A percentile compares a stretch with the other conserved stretches of the same genome.
phyloP scores from a whole-genome alignment of 768 basidiomycete genomes.

The Boletus pseudo-olivaceus region DNA sequence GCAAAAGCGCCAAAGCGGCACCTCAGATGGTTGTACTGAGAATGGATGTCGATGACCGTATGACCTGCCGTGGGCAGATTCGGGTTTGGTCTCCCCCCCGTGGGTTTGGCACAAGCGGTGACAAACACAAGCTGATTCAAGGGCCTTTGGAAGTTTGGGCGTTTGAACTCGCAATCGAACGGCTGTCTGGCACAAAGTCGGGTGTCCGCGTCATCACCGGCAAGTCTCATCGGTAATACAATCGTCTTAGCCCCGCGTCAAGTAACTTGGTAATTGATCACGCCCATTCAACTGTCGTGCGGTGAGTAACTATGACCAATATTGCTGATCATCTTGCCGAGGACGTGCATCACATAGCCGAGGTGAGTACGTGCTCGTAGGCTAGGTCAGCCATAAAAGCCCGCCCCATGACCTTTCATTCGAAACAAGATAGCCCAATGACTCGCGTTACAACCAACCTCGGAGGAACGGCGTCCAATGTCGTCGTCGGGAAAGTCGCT shows the following conservation, averaged over 20 bases:
- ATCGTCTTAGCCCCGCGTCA: no score
- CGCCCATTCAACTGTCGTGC: background rate
- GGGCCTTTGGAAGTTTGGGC: no score
- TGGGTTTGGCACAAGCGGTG: background rate
- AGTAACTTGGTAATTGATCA: background rate
- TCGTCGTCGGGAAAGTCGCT: slow-evolving; percentile 36
- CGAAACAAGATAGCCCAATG: slow-evolving; percentile 18
- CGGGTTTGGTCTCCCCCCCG: no score
- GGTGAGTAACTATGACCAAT: background rate
- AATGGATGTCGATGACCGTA: no score
- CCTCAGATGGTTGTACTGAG: no score
- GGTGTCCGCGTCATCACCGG: no score
- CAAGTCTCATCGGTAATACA: no score
- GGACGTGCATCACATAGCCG: background rate
- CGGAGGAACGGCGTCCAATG: slow-evolving; percentile 36
- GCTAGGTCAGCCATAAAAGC: background rate
- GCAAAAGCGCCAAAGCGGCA: no score
- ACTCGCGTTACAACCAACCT: slow-evolving; percentile 29
- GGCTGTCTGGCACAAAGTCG: no score
- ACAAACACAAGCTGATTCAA: no score
- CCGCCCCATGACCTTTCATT: background rate
- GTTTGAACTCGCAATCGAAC: no score
- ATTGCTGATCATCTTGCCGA: background rate
- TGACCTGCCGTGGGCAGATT: no score
- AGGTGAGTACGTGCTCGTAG: background rate